These are phyloP conservation scores for Kodamaea neixiangensis DNA, from an alignment of 805 yeast genomes.

Conservation along the genomic window DNA sequence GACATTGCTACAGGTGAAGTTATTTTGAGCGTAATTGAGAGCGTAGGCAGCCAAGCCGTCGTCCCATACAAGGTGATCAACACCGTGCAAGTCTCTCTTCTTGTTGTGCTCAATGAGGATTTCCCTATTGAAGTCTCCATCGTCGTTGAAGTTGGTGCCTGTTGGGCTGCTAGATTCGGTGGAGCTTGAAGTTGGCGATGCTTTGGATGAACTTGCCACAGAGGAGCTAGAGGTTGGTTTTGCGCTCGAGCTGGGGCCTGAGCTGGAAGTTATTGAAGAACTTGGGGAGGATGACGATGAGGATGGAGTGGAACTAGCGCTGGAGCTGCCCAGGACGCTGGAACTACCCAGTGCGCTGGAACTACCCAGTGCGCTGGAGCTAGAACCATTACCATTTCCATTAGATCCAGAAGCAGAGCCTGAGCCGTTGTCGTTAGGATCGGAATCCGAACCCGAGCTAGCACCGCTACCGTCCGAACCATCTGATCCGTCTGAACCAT, in stretches of 20 bases:
- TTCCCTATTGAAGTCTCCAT: slow-evolving; percentile 22
- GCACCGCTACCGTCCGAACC: neutral
- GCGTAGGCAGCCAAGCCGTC: slow-evolving; percentile 32
- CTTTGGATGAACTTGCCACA: too few relatives aligned
- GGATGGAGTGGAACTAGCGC: too few relatives aligned
- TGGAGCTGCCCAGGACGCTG: too few relatives aligned
- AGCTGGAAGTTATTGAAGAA: too few relatives aligned
- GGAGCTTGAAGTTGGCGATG: slow-evolving; percentile 14
- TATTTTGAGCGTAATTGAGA: slow-evolving; percentile 27
- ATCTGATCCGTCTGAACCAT: neutral
- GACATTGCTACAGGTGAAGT: slow-evolving; percentile 37
- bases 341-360: too few relatives aligned
- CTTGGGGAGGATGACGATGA: neutral
- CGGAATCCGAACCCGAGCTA: neutral
- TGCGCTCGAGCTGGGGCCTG: too few relatives aligned
- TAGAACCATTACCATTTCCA: too few relatives aligned
- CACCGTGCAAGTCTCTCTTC: slow-evolving; percentile 33
- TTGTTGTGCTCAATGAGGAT: slow-evolving; percentile 37
- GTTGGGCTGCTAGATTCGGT: slow-evolving; percentile 10
- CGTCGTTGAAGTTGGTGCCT: slow-evolving; percentile 17
- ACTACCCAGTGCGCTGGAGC: too few relatives aligned
- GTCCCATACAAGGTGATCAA: slow-evolving; percentile 34
- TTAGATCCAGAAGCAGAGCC: neutral
- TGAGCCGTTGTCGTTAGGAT: neutral
- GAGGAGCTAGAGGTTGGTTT: too few relatives aligned